Evolutionary conservation across 1,284 basidiomycete species (phyloP).

Genomic region (Schizopora paradoxa): DNA sequence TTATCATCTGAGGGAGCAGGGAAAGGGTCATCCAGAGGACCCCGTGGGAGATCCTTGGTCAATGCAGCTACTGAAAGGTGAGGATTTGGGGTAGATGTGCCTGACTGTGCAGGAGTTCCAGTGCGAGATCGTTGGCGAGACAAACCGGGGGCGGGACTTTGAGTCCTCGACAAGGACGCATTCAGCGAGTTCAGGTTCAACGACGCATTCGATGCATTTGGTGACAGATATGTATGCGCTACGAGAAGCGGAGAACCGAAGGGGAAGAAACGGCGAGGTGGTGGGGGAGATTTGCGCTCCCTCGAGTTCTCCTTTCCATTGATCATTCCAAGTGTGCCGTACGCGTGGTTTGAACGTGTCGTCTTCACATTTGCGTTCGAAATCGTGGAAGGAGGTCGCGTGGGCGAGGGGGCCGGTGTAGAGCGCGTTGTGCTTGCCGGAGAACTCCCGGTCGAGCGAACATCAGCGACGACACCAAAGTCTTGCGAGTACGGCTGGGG

Average conservation of each 20-base stretch:
- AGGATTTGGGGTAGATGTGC: neutral
- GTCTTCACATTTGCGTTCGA: slow-evolving; percentile 1
- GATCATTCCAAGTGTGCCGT: neutral
- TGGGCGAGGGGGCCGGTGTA: neutral
- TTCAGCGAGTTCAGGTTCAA: too few species aligned
- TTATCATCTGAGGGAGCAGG: neutral
- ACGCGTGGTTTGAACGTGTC: neutral
- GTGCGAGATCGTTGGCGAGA: neutral
- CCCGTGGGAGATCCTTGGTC: slow-evolving; percentile 1
- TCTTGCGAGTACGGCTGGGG: neutral
- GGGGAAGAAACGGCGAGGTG: slow-evolving; percentile 9
- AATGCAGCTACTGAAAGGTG: neutral
- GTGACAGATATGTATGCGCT: slow-evolving; percentile 1
- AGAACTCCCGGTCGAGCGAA: neutral
- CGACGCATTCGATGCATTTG: too few species aligned
- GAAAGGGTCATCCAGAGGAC: slow-evolving; percentile 7
- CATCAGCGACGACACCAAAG: neutral
- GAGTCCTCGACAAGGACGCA: too few species aligned
- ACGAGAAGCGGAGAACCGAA: slow-evolving; percentile 9
- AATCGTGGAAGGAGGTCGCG: slow-evolving; percentile 13
- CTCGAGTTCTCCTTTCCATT: neutral
- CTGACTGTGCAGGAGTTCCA: neutral
- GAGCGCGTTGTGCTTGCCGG: neutral
- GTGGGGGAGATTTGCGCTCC: too few species aligned
- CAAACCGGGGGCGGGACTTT: too few species aligned